Evolutionary conservation across 1,139 yeast species (phyloP).

Genomic region (Pneumocystis sp.): DNA sequence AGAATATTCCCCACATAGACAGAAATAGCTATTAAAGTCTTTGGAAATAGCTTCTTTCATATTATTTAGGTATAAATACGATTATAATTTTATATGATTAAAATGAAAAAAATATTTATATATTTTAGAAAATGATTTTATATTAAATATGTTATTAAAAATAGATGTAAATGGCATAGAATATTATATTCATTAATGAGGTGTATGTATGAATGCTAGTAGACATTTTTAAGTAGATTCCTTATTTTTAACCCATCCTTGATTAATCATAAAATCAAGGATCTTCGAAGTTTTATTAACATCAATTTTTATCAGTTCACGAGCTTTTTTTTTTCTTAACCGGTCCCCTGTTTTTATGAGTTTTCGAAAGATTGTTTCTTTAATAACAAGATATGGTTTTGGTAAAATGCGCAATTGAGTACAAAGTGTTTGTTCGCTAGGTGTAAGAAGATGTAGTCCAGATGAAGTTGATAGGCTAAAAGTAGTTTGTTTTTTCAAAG

Average conservation of each 20-base stretch:
- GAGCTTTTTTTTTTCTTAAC: constrained; percentile 66
- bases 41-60: neutral
- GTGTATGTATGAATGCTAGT: constrained; percentile 32
- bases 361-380: constrained; percentile 81
- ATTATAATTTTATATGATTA: neutral
- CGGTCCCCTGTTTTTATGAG: constrained; percentile 72
- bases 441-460: constrained; percentile 66
- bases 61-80: neutral
- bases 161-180: neutral
- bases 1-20: neutral
- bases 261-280: constrained; percentile 80
- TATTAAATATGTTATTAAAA: neutral
- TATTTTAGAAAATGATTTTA: neutral
- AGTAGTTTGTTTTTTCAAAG: constrained; percentile 18
- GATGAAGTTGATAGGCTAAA: constrained; percentile 68
- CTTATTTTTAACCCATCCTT: constrained; percentile 50
- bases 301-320: constrained; percentile 72
- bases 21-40: neutral
- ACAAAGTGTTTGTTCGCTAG: constrained; percentile 77
- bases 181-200: neutral
- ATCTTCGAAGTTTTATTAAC: constrained; percentile 73
- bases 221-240: constrained; percentile 14
- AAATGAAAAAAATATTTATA: neutral
- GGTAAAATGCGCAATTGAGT: constrained; percentile 73
- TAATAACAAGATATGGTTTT: constrained; percentile 84